Evolutionary conservation across 164 flowering plant species (phyloP).

Genomic region (Vitis labrusca): DNA sequence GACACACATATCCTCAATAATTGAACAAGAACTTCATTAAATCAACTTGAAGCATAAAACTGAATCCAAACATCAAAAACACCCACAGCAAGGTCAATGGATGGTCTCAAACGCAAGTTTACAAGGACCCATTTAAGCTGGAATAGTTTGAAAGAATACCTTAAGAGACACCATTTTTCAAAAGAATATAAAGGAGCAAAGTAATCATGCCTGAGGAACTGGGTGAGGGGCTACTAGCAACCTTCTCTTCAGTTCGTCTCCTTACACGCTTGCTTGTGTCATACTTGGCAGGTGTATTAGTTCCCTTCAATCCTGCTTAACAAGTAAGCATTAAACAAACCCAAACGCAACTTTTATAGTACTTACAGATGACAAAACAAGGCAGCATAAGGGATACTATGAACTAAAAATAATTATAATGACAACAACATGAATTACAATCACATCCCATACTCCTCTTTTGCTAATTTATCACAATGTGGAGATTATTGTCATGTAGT

Average conservation of each 20-base stretch:
- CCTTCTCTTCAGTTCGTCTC: conserved; percentile 12
- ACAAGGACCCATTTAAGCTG: background rate
- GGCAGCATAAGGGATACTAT: no score
- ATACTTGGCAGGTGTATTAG: conserved; percentile 5
- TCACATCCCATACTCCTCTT: no score
- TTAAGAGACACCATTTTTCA: background rate
- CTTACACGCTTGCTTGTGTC: conserved; percentile 1
- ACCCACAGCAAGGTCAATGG: no score
- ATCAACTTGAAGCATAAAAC: background rate
- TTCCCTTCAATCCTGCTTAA: conserved; percentile 11
- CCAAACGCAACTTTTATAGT: no score
- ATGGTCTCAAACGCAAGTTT: background rate
- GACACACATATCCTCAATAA: background rate
- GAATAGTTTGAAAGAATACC: background rate
- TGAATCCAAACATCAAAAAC: background rate
- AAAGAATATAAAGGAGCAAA: background rate
- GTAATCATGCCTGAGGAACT: conserved; percentile 21
- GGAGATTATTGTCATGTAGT: no score
- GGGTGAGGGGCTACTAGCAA: conserved; percentile 21
- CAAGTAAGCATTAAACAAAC: no score
- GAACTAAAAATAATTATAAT: background rate
- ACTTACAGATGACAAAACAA: no score
- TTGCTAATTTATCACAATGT: no score
- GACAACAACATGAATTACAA: background rate
- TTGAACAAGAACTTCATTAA: background rate